Evolutionary conservation across 2,329 filamentous ascomycete genomes (phyloP).

Genomic region (Diaporthe ilicicola): DNA sequence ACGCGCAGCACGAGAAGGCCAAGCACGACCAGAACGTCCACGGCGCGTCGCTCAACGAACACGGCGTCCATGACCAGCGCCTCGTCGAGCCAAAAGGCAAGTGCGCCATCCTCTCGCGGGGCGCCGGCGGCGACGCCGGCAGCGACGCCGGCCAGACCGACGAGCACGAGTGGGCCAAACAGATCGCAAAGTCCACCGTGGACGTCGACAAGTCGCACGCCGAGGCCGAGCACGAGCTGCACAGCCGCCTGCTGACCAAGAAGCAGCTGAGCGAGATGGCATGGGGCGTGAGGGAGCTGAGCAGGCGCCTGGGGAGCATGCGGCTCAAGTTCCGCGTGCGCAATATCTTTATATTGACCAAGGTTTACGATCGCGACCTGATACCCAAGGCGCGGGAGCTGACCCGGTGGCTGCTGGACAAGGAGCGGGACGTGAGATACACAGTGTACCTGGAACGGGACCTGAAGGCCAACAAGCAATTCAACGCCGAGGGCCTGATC

Average conservation of each 20-base stretch:
- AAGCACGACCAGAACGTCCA: conserved; percentile 34
- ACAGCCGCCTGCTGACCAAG: conserved; percentile 86
- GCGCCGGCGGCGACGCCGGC: conserved; percentile 47
- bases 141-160: conserved; percentile 62
- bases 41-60: conserved; percentile 31
- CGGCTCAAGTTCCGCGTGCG: conserved; percentile 82
- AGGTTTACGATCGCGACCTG: conserved; percentile 85
- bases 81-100: conserved; percentile 48
- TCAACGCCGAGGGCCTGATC: conserved; percentile 76
- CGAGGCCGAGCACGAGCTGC: conserved; percentile 45
- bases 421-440: conserved; percentile 73
- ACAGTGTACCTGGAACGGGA: conserved; percentile 85
- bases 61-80: conserved; percentile 36
- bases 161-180: conserved; percentile 62
- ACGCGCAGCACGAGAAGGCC: conserved; percentile 33
- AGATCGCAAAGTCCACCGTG: conserved; percentile 54
- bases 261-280: conserved; percentile 97
- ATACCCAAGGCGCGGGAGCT: conserved; percentile 81
- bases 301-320: conserved; percentile 84
- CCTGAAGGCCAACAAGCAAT: conserved; percentile 74
- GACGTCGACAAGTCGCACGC: conserved; percentile 35
- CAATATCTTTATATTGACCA: conserved; percentile 88
- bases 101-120: conserved; percentile 42
- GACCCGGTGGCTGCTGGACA: conserved; percentile 80
- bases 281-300: conserved; percentile 90